phyloP scores from a whole-genome alignment of 192 early-diverging fungal genomes.

The Gonapodya prolifera region DNA sequence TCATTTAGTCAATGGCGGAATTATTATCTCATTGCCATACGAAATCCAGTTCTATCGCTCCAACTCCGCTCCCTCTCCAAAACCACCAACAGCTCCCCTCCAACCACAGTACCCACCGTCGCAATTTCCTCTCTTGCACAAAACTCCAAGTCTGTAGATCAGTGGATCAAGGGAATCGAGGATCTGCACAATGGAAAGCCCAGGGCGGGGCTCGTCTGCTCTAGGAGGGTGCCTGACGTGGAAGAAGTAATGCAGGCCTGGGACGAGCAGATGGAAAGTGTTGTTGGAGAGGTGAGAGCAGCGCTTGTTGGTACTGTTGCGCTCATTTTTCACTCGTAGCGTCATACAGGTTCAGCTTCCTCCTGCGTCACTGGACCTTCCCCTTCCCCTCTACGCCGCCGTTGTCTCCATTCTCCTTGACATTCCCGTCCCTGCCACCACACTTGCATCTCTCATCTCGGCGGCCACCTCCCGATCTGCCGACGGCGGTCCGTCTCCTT shows the following conservation, averaged over 20 bases:
- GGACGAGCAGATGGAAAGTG: constrained; percentile 37
- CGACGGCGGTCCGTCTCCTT: not conserved
- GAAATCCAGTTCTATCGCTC: not conserved
- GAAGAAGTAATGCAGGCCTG: constrained; percentile 49
- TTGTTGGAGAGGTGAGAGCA: constrained; percentile 18
- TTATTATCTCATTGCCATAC: not conserved
- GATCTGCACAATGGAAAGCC: constrained; percentile 38
- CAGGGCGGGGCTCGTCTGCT: constrained; percentile 18
- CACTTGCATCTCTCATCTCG: not conserved
- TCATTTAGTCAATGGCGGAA: not conserved
- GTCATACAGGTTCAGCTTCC: constrained; percentile 24
- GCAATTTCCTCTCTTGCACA: not conserved
- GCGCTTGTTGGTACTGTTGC: not conserved
- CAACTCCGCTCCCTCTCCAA: constrained; percentile 6
- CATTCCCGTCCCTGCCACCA: constrained; percentile 26
- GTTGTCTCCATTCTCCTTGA: constrained; percentile 32
- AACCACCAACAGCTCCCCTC: not conserved
- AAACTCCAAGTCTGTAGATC: constrained; percentile 26
- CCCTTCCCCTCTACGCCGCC: constrained; percentile 24
- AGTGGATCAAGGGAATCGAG: constrained; percentile 38
- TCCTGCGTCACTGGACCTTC: constrained; percentile 29
- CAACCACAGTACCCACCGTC: not conserved
- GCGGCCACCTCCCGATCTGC: not conserved
- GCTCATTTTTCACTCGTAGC: not conserved
- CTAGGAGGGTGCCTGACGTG: constrained; percentile 40